These are phyloP conservation scores for Podospora tetraspora DNA, from an alignment of 495 filamentous ascomycete genomes.

Conservation along the genomic window DNA sequence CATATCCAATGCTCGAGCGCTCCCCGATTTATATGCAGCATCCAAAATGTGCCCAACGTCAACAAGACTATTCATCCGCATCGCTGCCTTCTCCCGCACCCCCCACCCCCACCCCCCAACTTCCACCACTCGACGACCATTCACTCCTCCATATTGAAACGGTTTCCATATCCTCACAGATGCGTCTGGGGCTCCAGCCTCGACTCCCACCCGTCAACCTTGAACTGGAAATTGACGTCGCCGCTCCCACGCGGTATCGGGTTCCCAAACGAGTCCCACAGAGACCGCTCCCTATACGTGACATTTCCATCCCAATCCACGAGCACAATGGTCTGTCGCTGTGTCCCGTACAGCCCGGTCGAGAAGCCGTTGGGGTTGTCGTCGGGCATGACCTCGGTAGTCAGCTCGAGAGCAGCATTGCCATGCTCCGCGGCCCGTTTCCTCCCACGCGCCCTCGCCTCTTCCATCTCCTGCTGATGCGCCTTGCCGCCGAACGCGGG, in stretches of 20 bases:
- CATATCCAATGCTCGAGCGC: neutral
- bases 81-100: neutral
- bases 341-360: constrained; percentile 79
- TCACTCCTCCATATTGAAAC: neutral
- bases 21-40: neutral
- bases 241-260: constrained; percentile 54
- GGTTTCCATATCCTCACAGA: neutral
- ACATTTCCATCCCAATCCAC: constrained; percentile 70
- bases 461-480: constrained; percentile 43
- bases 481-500: constrained; percentile 58
- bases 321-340: constrained; percentile 82
- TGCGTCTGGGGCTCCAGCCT: neutral
- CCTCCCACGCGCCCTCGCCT: constrained; percentile 38
- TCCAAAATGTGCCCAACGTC: neutral
- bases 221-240: constrained; percentile 59
- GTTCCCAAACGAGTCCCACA: constrained; percentile 65
- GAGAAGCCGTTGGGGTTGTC: constrained; percentile 37
- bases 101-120: no score
- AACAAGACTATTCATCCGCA: neutral
- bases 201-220: constrained; percentile 49
- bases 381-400: constrained; percentile 28
- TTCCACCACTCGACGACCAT: neutral
- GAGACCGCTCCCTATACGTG: constrained; percentile 75
- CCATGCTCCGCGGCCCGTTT: constrained; percentile 14
- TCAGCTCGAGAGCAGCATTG: constrained; percentile 19